phyloP scores from a whole-genome alignment of 352 stramenopile species.

The Pythium dissimile region DNA sequence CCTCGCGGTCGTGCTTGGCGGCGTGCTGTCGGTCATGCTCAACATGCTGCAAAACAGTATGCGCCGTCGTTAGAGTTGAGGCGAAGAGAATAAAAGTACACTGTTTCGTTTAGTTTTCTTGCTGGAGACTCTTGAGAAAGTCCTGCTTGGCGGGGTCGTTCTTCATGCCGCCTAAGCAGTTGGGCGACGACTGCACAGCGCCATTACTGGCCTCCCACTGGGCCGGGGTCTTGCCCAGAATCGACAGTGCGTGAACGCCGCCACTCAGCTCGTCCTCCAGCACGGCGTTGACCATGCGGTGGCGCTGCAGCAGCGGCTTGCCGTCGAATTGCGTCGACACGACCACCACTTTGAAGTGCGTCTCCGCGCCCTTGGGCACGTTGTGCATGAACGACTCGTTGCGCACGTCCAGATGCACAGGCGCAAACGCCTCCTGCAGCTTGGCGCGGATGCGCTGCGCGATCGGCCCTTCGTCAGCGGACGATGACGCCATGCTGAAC shows the following conservation, averaged over 20 bases:
- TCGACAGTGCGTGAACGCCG: conserved; percentile 93
- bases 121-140: conserved; percentile 35
- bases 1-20: conserved; percentile 58
- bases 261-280: conserved; percentile 84
- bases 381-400: conserved; percentile 97
- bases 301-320: conserved; percentile 82
- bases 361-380: conserved; percentile 92
- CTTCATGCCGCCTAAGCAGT: conserved; percentile 70
- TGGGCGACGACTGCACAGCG: conserved; percentile 58
- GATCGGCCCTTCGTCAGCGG: conserved; percentile 37
- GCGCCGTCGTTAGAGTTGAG: conserved; percentile 28
- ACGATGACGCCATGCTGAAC: no score
- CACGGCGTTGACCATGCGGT: conserved; percentile 90
- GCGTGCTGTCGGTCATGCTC: conserved; percentile 67
- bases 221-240: conserved; percentile 91
- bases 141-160: conserved; percentile 65
- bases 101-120: background rate
- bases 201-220: conserved; percentile 79
- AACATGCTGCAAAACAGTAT: conserved; percentile 67
- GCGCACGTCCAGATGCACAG: conserved; percentile 79
- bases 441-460: conserved; percentile 66
- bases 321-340: conserved; percentile 89
- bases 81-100: background rate
- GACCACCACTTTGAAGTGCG: conserved; percentile 96
- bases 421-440: conserved; percentile 51